These are phyloP conservation scores for Camelina neglecta DNA, from an alignment of 345 rosid species.

Conservation along the genomic window DNA sequence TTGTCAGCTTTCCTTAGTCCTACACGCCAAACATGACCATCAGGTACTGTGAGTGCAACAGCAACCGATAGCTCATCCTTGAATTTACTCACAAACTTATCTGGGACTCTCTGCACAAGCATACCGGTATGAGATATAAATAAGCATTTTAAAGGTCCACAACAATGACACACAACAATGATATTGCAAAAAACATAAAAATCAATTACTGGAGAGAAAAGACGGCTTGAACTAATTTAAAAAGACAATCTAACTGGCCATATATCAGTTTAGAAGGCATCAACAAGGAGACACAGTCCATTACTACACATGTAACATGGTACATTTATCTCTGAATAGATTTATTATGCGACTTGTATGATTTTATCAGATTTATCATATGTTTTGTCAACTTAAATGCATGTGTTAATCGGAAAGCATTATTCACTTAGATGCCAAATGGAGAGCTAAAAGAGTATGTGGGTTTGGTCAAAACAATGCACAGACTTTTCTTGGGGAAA, in stretches of 20 bases:
- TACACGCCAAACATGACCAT: constrained; percentile 73
- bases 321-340: constrained; percentile 27
- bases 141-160: constrained; percentile 10
- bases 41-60: constrained; percentile 78
- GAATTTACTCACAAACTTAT: constrained; percentile 71
- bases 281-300: constrained; percentile 16
- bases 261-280: neutral
- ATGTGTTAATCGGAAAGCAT: neutral
- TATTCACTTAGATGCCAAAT: neutral
- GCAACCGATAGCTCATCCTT: constrained; percentile 71
- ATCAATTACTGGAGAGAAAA: neutral
- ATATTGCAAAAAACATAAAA: neutral
- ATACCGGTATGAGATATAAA: constrained; percentile 36
- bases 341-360: neutral
- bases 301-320: constrained; percentile 12
- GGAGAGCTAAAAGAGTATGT: neutral
- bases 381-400: constrained; percentile 3
- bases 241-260: neutral
- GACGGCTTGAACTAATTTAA: neutral
- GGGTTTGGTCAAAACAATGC: neutral
- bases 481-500: neutral
- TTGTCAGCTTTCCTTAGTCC: constrained; percentile 73
- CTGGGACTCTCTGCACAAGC: constrained; percentile 84
- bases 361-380: neutral
- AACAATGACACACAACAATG: neutral